Base-by-base conservation (phyloP, 1,139 yeast species). In the Blastobotrys apis region DNA sequence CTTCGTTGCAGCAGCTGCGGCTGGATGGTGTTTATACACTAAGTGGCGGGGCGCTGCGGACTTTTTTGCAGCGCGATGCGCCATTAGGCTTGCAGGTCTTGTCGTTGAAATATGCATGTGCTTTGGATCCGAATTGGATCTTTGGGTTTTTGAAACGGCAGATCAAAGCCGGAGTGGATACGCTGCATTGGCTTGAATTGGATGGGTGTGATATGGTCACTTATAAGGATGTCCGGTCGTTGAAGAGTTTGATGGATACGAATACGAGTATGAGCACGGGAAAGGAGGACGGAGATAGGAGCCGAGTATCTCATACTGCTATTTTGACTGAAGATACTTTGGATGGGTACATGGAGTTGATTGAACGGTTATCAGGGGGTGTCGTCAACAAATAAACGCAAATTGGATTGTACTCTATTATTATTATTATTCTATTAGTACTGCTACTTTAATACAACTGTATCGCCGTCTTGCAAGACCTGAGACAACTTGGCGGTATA, bases 171-270 rank as follows among this genome's bases (percentile, higher is more conserved):
- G 23, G 17, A 4, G 12, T 17, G 36, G 22, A 23, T 9, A 22
- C 19, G 29, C 27, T 43, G 35, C 30, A 44, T 32, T 25, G 38
- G 5, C 41, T 52, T 17, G 40, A 43, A 27, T 43, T 53, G 31
- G 47, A 47, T 15, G 50, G 53, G 22, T 52, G 55, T 31, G 55
- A 52, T 27, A 40, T 45, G 31, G 47, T 53, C 43, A 53, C 55
- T 17, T 35, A 47, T 13, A 45, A 44, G 20, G 55, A 53, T 30
- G 37, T 52, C 8, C 27, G 33, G 17, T 26, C 26, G 33, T 36
- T 49, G 27, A 25, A 39, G 17, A 39, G 31, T 22, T 32, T 50
- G 30, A 45, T 45, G 15, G 22, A 33, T n/a, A 16, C 8, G 12
- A 32, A 41, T 19, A n/a, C n/a, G n/a, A 32, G 27, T 19, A 33